Base-by-base conservation (phyloP, 2,329 filamentous ascomycete genomes). In the Fusarium nematophilum region DNA sequence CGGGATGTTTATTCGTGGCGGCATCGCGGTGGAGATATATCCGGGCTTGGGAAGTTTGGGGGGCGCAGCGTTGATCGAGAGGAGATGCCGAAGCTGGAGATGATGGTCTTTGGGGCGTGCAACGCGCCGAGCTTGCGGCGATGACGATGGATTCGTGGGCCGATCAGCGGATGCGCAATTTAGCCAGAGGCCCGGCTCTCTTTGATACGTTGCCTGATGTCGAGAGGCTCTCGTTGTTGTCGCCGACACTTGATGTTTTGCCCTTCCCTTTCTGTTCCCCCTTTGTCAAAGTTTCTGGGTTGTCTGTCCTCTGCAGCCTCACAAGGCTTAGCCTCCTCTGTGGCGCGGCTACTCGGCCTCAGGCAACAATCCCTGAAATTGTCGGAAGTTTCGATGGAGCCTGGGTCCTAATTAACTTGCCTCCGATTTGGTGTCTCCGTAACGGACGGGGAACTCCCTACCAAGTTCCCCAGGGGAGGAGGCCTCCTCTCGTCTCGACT, bases 1-100 rank as follows among this genome's bases (percentile, higher is more conserved):
- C 57, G 95, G 95, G 62, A 98, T 89, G 72, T 96, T 97, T 78
- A 97, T 84, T 81, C 94, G 89, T 48, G 89, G 84, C 70, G 91
- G 85, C 92, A 96, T 90, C 73, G 70, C 76, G 76, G 68, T n/a
- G 27, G 57, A 27, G 9, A 18, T 58, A 18, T 58, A 52, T 53
- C 18, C 46, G 40, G 42, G 44, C 45, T 33, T 33, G 21, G 21
- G 26, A 45, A 33, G 46, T 37, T 42, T 23, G 40, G 42, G 36
- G 37, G 30, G 52, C 30, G 45, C 53, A 36, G 47, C 14, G 27
- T 37, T 59, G 55, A 38, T 46, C 31, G 26, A 58, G 52, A 36
- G 27, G 46, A 51, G 27, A 33, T 46, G 17, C 31, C 13, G 36
- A 49, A 30, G 50, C 13, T 29, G 33, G 39, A 33, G 34, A 39